Evolutionary conservation across 768 basidiomycete species (phyloP).

Genomic region (Lepiota subincarnata): DNA sequence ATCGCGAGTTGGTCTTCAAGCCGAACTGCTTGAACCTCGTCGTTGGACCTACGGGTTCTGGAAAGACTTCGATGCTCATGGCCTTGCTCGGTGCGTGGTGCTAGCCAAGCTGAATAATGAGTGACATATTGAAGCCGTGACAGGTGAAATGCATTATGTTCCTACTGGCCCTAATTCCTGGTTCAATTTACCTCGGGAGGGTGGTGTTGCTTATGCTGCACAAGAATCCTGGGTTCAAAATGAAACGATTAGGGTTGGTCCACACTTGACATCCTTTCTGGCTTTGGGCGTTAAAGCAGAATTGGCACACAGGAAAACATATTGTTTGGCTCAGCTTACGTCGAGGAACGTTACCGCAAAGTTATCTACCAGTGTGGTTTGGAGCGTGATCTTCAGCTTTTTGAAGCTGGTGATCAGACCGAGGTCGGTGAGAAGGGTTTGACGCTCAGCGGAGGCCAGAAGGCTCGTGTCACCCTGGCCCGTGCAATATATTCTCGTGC

Average conservation of each 20-base stretch:
- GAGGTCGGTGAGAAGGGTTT: conserved; percentile 70
- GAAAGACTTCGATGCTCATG: conserved; percentile 63
- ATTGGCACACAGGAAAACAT: conserved; percentile 53
- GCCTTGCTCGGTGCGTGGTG: conserved; percentile 43
- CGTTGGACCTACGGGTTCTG: conserved; percentile 54
- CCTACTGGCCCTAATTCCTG: conserved; percentile 48
- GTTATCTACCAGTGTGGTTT: conserved; percentile 70
- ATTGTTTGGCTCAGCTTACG: conserved; percentile 67
- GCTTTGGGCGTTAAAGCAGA: background rate
- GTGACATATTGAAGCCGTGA: background rate
- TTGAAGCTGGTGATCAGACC: conserved; percentile 60
- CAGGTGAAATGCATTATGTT: conserved; percentile 62
- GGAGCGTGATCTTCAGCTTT: conserved; percentile 62
- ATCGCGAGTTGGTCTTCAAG: conserved; percentile 51
- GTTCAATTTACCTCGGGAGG: conserved; percentile 59
- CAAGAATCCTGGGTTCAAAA: conserved; percentile 83
- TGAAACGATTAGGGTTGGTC: conserved; percentile 56
- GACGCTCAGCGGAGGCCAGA: conserved; percentile 39
- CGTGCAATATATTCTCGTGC: conserved; percentile 47
- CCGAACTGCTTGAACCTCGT: conserved; percentile 49
- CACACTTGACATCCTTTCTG: background rate
- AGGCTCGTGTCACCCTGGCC: conserved; percentile 44
- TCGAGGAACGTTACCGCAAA: conserved; percentile 68
- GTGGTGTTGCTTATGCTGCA: conserved; percentile 70
- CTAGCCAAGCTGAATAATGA: background rate